A percentile compares a stretch with the other conserved stretches of the same genome.
Conservation (phyloP, 2,329 filamentous ascomycete genomes). For the Capronia coronata region DNA sequence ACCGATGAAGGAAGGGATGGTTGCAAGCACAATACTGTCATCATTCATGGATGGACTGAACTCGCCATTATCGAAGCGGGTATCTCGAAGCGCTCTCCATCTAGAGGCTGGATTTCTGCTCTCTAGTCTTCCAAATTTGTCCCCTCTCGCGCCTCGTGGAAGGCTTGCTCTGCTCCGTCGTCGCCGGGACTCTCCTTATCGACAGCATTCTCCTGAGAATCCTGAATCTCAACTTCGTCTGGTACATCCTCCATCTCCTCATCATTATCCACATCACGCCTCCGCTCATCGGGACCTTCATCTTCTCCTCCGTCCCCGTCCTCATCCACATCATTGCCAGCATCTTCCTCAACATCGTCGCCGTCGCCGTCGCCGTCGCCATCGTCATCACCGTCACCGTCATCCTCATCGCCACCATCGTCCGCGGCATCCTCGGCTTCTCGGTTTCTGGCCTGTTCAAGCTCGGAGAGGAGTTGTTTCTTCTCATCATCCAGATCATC, state of each 20-base stretch:
- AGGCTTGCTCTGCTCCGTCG: conserved; percentile 10
- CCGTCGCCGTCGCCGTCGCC: conserved; percentile 23
- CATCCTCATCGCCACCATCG: conserved; percentile 28
- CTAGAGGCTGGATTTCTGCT: too few relatives aligned
- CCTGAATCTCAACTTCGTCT: conserved; percentile 19
- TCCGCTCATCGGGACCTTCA: background rate
- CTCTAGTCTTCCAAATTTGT: background rate
- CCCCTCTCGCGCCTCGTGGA: conserved; percentile 13
- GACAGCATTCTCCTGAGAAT: conserved; percentile 14
- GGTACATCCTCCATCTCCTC: conserved; percentile 23
- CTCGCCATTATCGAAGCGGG: too few relatives aligned
- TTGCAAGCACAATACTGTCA: too few relatives aligned
- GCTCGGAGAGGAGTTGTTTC: conserved; percentile 17
- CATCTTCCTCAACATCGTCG: conserved; percentile 20
- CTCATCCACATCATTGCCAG: conserved; percentile 8
- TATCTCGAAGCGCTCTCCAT: too few relatives aligned
- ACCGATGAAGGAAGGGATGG: too few relatives aligned
- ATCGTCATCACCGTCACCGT: conserved; percentile 33
- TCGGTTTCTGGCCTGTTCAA: conserved; percentile 45
- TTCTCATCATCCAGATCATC: conserved; percentile 51
- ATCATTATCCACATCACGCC: conserved; percentile 20
- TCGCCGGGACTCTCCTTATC: conserved; percentile 5
- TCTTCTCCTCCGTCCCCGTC: background rate
- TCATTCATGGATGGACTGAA: too few relatives aligned
- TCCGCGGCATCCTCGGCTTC: conserved; percentile 12